phyloP scores from a whole-genome alignment of 208 protist genomes.

The Acanthamoeba rhysodes region DNA sequence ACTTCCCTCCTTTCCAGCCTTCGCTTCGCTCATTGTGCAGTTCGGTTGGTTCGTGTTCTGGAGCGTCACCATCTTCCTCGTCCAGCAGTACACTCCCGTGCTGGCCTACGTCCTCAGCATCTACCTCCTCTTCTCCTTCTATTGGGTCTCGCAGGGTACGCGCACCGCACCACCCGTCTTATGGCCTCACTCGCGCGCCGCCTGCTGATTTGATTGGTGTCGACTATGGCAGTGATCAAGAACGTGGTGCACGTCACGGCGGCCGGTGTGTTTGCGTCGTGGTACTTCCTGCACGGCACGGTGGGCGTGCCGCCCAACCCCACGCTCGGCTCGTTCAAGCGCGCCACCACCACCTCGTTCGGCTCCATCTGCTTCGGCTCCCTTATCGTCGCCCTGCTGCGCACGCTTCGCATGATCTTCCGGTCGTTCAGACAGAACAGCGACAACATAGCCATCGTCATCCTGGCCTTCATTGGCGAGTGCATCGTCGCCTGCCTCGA shows the following conservation, averaged over 20 bases:
- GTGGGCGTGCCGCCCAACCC: conserved; percentile 81
- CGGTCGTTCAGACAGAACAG: conserved; percentile 45
- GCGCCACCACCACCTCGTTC: conserved; percentile 85
- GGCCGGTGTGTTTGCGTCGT: conserved; percentile 78
- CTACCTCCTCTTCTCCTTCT: conserved; percentile 77
- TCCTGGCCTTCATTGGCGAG: conserved; percentile 77
- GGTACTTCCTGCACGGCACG: conserved; percentile 83
- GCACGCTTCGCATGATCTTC: conserved; percentile 76
- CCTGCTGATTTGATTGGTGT: not conserved
- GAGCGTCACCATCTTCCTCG: conserved; percentile 41
- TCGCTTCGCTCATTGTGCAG: not conserved
- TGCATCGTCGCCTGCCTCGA: conserved; percentile 78
- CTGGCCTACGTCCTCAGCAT: conserved; percentile 40
- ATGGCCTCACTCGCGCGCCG: not conserved
- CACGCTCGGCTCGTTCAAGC: conserved; percentile 74
- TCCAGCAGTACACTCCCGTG: conserved; percentile 56
- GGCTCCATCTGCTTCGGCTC: conserved; percentile 86
- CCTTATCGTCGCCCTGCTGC: conserved; percentile 79
- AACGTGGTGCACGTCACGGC: conserved; percentile 81
- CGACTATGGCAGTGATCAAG: conserved; percentile 80
- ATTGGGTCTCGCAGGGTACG: conserved; percentile 70
- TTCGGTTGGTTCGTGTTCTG: conserved; percentile 74
- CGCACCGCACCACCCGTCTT: not conserved
- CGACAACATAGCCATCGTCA: conserved; percentile 69
- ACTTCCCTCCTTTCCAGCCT: not conserved